Evolutionary conservation across 768 basidiomycete genomes (phyloP).

Genomic region (Termitomyces sp.): DNA sequence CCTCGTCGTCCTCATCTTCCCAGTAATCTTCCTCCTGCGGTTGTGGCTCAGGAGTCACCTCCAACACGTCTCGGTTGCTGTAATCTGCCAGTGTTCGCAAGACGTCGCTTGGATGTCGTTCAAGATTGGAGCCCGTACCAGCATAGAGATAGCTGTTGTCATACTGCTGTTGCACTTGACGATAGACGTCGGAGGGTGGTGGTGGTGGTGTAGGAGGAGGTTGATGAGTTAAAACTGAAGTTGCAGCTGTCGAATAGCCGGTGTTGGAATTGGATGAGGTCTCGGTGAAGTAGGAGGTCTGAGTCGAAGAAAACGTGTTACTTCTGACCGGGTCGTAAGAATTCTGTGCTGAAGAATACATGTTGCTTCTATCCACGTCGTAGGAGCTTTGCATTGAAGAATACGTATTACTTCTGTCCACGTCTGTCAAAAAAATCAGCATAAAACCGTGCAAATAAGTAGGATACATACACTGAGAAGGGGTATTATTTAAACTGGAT

Average conservation of each 20-base stretch:
- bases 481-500: not conserved
- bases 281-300: slow-evolving; percentile 14
- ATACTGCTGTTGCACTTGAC: slow-evolving; percentile 1
- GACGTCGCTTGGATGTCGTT: slow-evolving; percentile 37
- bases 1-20: slow-evolving; percentile 66
- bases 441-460: not conserved
- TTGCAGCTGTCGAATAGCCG: slow-evolving; percentile 4
- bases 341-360: not conserved
- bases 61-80: slow-evolving; percentile 12
- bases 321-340: not conserved
- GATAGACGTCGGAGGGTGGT: slow-evolving; percentile 5
- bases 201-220: slow-evolving; percentile 5
- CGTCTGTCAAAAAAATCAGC: not conserved
- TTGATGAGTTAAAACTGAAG: slow-evolving; percentile 8
- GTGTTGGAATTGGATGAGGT: slow-evolving; percentile 4
- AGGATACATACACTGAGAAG: slow-evolving; percentile 16
- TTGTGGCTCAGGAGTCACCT: slow-evolving; percentile 25
- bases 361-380: not conserved
- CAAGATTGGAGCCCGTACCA: slow-evolving; percentile 14
- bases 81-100: slow-evolving; percentile 35
- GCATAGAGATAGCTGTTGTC: slow-evolving; percentile 9
- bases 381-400: slow-evolving; percentile 15
- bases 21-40: slow-evolving; percentile 42
- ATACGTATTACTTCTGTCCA: slow-evolving; percentile 15
- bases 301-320: slow-evolving; percentile 6